Evolutionary conservation across 495 filamentous ascomycete species (phyloP).

Genomic region (Penicillium antarcticum): DNA sequence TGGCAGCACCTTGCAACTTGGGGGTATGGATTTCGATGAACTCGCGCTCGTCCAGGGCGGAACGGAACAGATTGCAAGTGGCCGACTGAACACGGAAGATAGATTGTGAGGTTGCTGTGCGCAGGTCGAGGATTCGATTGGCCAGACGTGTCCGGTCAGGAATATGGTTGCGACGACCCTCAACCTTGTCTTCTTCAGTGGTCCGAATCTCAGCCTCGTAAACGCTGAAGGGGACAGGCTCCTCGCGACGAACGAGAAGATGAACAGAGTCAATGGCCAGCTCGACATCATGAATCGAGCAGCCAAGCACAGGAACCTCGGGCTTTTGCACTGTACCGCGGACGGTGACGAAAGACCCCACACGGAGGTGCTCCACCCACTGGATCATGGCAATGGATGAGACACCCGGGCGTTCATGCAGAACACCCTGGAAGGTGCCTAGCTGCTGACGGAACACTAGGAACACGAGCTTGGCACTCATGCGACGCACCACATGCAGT

Average conservation of each 20-base stretch:
- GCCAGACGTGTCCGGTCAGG: slow-evolving; percentile 72
- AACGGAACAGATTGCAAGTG: slow-evolving; percentile 74
- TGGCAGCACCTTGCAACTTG: slow-evolving; percentile 81
- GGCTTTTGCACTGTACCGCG: slow-evolving; percentile 62
- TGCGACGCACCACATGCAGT: slow-evolving; percentile 76
- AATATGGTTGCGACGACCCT: slow-evolving; percentile 52
- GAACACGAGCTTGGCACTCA: slow-evolving; percentile 88
- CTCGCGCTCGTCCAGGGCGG: slow-evolving; percentile 63
- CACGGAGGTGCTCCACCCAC: slow-evolving; percentile 67
- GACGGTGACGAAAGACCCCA: slow-evolving; percentile 63
- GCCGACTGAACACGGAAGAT: slow-evolving; percentile 77
- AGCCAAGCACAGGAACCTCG: slow-evolving; percentile 53
- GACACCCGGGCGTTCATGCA: slow-evolving; percentile 53
- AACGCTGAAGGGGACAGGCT: slow-evolving; percentile 59
- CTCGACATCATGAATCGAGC: slow-evolving; percentile 56
- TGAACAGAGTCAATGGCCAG: slow-evolving; percentile 47
- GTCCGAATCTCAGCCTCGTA: slow-evolving; percentile 58
- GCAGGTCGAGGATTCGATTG: slow-evolving; percentile 85
- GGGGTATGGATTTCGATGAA: slow-evolving; percentile 91
- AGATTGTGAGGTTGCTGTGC: slow-evolving; percentile 78
- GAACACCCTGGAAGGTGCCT: slow-evolving; percentile 71
- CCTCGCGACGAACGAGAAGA: slow-evolving; percentile 52
- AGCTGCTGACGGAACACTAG: slow-evolving; percentile 81
- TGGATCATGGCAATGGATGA: slow-evolving; percentile 58
- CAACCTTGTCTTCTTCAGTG: slow-evolving; percentile 40